These are phyloP conservation scores for Aquilaria malaccensis DNA, from an alignment of 345 rosid species.

Conservation along the genomic window DNA sequence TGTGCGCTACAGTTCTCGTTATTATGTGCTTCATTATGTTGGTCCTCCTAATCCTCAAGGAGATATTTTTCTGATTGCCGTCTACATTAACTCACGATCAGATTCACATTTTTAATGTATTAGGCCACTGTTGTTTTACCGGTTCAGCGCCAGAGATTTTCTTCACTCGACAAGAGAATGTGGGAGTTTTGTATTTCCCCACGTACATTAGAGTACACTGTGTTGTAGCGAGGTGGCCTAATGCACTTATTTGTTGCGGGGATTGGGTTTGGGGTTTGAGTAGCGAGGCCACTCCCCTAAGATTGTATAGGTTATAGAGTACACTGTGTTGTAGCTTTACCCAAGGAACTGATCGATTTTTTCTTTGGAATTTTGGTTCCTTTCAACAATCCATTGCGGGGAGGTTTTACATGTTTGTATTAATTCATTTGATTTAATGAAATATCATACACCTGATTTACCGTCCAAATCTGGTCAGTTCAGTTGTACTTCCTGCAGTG, in stretches of 20 bases:
- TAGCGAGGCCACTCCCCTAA: neutral
- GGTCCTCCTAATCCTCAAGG: conserved; percentile 78
- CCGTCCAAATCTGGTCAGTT: no score
- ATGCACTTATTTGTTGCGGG: neutral
- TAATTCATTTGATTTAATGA: conserved; percentile 16
- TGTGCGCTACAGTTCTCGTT: conserved; percentile 80
- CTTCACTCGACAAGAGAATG: conserved; percentile 1
- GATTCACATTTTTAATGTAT: neutral
- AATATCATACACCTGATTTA: conserved; percentile 4
- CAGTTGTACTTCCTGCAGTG: no score
- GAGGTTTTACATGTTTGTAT: conserved; percentile 12
- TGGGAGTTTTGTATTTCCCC: conserved; percentile 12
- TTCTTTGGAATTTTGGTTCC: neutral
- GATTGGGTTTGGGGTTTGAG: conserved; percentile 1
- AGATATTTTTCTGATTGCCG: conserved; percentile 48
- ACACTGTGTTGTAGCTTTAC: conserved; percentile 5
- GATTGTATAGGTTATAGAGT: conserved; percentile 14
- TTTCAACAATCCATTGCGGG: neutral
- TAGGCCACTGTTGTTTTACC: conserved; percentile 7
- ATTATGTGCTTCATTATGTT: conserved; percentile 94
- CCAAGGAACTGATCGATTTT: conserved; percentile 6
- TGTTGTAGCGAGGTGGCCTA: neutral
- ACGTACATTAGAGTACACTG: neutral
- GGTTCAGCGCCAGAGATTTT: neutral
- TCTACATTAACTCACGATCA: conserved; percentile 1